phyloP scores from a whole-genome alignment of 176 grass and related monocot species.

The Aegilops speltoides region DNA sequence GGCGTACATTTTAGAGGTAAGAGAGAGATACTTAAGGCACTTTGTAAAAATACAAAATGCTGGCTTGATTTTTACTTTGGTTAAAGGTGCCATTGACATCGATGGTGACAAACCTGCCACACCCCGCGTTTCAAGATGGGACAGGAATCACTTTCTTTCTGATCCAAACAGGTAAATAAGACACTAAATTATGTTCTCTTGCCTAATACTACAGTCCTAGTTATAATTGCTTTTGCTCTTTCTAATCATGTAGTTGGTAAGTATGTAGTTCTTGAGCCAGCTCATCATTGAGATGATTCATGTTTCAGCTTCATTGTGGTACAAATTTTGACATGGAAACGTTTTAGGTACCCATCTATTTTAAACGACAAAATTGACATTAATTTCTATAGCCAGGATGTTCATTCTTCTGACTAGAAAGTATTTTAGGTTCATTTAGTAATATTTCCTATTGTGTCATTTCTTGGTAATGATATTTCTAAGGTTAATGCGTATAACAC shows the following conservation, averaged over 20 bases:
- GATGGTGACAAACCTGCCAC: conserved; percentile 51
- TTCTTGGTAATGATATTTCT: not conserved
- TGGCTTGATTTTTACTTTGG: conserved; percentile 25
- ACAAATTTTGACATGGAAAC: not conserved
- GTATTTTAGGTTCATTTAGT: not conserved
- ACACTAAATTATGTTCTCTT: conserved; percentile 10
- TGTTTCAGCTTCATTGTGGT: not conserved
- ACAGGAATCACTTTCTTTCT: conserved; percentile 68
- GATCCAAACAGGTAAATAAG: conserved; percentile 82
- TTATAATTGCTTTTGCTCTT: not conserved
- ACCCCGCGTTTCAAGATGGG: conserved; percentile 68
- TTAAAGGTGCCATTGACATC: conserved; percentile 67
- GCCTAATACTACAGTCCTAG: conserved; percentile 14
- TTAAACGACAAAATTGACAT: not conserved
- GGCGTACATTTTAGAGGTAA: conserved; percentile 89
- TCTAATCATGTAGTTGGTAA: conserved; percentile 3
- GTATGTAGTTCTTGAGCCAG: conserved; percentile 2
- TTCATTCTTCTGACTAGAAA: conserved; percentile 4
- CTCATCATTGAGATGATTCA: not conserved
- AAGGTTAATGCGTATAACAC: not conserved
- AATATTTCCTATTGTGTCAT: not conserved
- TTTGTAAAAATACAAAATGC: conserved; percentile 34
- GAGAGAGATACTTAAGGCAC: conserved; percentile 26
- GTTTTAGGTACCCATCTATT: not conserved
- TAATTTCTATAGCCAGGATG: not conserved